Conservation (phyloP, 192 early-diverging fungal genomes). For the Coemansia sp. region DNA sequence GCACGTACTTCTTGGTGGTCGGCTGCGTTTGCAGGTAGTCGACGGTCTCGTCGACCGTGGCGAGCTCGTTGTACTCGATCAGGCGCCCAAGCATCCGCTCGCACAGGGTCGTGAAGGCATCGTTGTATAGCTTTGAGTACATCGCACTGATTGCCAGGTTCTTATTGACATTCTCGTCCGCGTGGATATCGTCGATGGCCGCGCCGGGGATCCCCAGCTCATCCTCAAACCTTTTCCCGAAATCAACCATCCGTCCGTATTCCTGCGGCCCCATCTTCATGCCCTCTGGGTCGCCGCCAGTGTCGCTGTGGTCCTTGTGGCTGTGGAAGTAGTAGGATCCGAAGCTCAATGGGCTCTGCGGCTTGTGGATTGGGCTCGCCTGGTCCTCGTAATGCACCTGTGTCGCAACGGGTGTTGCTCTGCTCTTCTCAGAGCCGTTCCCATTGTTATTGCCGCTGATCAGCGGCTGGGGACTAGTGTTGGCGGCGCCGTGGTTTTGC, state of each 20-base stretch:
- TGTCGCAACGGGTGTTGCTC: background rate
- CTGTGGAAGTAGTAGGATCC: background rate
- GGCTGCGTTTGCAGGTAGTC: slow-evolving; percentile 23
- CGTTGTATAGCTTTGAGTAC: slow-evolving; percentile 52
- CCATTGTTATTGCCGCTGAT: background rate
- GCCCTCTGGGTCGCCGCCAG: background rate
- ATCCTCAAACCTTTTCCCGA: slow-evolving; percentile 32
- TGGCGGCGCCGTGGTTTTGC: slow-evolving; percentile 15
- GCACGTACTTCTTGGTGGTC: background rate
- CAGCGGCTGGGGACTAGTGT: too few species aligned
- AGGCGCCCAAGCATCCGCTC: slow-evolving; percentile 42
- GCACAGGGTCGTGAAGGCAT: slow-evolving; percentile 36
- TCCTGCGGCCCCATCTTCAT: slow-evolving; percentile 35
- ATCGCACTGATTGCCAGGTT: slow-evolving; percentile 47
- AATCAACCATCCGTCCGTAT: slow-evolving; percentile 31
- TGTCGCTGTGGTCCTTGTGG: background rate
- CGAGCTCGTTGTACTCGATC: slow-evolving; percentile 12
- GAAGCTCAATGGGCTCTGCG: background rate
- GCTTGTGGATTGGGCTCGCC: background rate
- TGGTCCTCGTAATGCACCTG: slow-evolving; percentile 10
- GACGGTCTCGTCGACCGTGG: slow-evolving; percentile 17
- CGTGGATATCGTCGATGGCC: slow-evolving; percentile 17
- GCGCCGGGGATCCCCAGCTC: slow-evolving; percentile 44
- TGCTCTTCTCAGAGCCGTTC: background rate
- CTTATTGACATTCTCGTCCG: slow-evolving; percentile 31